Conservation (phyloP, 176 grass and related monocot genomes). For the Oropetium thomaeum region DNA sequence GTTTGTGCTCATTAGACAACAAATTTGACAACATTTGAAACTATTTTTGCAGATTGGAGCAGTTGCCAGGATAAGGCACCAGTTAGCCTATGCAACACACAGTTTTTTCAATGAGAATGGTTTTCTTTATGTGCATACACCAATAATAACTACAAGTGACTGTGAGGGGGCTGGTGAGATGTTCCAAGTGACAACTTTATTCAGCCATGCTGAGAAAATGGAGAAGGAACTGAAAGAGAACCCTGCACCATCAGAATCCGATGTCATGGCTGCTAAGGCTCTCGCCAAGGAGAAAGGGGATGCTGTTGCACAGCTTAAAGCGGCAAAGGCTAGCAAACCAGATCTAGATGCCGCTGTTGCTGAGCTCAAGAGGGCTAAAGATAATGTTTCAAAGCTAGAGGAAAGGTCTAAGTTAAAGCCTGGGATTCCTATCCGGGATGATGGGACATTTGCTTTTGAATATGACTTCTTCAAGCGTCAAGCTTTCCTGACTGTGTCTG, state of each 20-base stretch:
- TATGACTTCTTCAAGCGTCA: conserved; percentile 85
- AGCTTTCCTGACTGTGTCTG: conserved; percentile 94
- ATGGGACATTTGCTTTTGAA: conserved; percentile 72
- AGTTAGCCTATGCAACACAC: conserved; percentile 76
- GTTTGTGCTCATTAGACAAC: background rate
- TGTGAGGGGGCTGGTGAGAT: conserved; percentile 98
- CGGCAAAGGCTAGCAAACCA: conserved; percentile 64
- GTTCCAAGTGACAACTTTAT: conserved; percentile 87
- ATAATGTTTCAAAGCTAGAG: conserved; percentile 59
- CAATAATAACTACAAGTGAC: conserved; percentile 88
- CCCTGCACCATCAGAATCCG: conserved; percentile 70
- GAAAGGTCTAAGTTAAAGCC: conserved; percentile 90
- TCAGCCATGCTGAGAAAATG: conserved; percentile 75
- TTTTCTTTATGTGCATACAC: conserved; percentile 83
- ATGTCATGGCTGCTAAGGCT: conserved; percentile 66
- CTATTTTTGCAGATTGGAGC: conserved; percentile 68
- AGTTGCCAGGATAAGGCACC: conserved; percentile 76
- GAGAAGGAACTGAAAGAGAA: conserved; percentile 80
- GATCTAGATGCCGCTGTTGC: conserved; percentile 60
- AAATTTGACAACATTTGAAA: background rate
- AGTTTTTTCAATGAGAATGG: conserved; percentile 75
- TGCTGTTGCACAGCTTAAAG: conserved; percentile 62
- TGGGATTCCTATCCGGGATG: conserved; percentile 66
- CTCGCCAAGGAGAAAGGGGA: conserved; percentile 70
- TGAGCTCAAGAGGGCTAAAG: conserved; percentile 68